Base-by-base conservation (phyloP, 1,284 basidiomycete species). In the Pulveroboletus ridleyi region DNA sequence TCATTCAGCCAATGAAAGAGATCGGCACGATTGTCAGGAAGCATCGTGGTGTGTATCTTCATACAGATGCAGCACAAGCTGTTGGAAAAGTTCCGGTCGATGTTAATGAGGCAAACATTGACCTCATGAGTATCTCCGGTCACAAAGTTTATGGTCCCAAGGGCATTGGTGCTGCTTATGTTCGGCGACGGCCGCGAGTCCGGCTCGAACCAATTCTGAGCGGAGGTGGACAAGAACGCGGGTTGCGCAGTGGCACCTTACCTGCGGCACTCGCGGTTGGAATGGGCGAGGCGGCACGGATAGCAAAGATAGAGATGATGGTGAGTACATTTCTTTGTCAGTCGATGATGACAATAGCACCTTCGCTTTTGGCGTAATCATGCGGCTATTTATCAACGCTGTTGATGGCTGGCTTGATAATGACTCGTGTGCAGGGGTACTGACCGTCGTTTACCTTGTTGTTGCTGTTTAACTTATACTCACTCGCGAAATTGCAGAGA, bases 101-200 rank as follows among this genome's bases (percentile, higher is more conserved):
- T 77, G 98, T 99, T 62, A 96, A 99, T 76, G 95, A 92, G 71
- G 91, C 95, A 87, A 95, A 96, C 74, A 88, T 99, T 64, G 98
- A 99, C 80, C 83, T 98, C 63, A 90, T 99, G 90, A 96, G 94
- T 69, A 94, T 99, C 64, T 97, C 95, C 9, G 96, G 94, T 8
- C 98, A 99, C 85, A 99, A 99, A 82, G 80, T 99, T 22, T 99
- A 99, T 79, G 98, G 98, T 4, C 98, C 98, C 9, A 99, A 99
- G 81, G 98, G 98, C 22, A 81, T 99, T 56, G 98, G 98, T 47
- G 97, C 95, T 8, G 92, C 92, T 23, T 99, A 99, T 79, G 95
- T 99, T 59, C 88, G 98, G 63, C 83, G 98, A 71, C 83, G 96
- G 70, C 98, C 98, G 5, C 86, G 98, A 69, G 98, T 99, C 55